Evolutionary conservation across 768 basidiomycete genomes (phyloP).

Genomic region (Boletus rufocinnamomeus): DNA sequence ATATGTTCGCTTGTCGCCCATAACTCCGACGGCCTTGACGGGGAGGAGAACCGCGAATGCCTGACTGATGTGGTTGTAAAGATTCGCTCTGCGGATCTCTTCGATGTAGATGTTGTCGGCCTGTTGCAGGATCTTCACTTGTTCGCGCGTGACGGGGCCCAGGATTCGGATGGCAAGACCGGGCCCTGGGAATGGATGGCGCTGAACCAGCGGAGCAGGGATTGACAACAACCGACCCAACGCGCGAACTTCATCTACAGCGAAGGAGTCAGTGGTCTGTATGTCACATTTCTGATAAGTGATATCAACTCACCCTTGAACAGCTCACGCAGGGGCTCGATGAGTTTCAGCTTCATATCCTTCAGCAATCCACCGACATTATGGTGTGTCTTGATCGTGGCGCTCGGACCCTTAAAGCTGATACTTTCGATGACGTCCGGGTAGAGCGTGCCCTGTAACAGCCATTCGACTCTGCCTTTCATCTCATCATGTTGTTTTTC

Average conservation of each 20-base stretch:
- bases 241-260: slow-evolving; percentile 88
- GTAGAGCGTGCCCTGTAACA: slow-evolving; percentile 96
- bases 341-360: slow-evolving; percentile 98
- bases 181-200: slow-evolving; percentile 98
- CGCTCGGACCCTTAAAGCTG: slow-evolving; percentile 98
- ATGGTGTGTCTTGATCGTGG: slow-evolving; percentile 99
- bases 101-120: slow-evolving; percentile 98
- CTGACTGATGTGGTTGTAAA: slow-evolving; percentile 93
- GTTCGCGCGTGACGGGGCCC: slow-evolving; percentile 90
- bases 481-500: slow-evolving; percentile 63
- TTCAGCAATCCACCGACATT: slow-evolving; percentile 96
- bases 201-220: slow-evolving; percentile 88
- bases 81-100: slow-evolving; percentile 89
- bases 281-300: background rate
- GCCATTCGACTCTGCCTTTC: slow-evolving; percentile 95
- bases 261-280: background rate
- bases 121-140: slow-evolving; percentile 87
- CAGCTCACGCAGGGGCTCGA: slow-evolving; percentile 94
- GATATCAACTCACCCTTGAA: slow-evolving; percentile 79
- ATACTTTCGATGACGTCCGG: slow-evolving; percentile 99
- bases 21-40: slow-evolving; percentile 95
- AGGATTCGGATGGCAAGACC: slow-evolving; percentile 98
- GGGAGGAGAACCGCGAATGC: slow-evolving; percentile 97
- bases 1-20: slow-evolving; percentile 95
- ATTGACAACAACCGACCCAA: slow-evolving; percentile 90